Evolutionary conservation across 2,329 filamentous ascomycete genomes (phyloP).

Genomic region (Pseudocercospora vitis): DNA sequence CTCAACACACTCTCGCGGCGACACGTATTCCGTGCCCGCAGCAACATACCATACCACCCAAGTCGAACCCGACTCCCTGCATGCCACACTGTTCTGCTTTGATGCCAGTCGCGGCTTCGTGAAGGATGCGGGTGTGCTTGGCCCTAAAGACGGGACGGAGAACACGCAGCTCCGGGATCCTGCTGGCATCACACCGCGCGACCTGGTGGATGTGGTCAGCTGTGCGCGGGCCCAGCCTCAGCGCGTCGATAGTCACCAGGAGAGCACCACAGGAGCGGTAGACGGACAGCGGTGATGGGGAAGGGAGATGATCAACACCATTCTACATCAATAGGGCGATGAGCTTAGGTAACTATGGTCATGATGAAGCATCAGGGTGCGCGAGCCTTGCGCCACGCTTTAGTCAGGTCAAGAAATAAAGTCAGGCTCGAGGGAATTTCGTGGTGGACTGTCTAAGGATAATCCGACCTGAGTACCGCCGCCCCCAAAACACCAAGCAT

Average conservation of each 20-base stretch:
- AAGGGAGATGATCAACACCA: too few relatives aligned
- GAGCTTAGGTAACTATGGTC: too few relatives aligned
- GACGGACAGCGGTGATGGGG: too few relatives aligned
- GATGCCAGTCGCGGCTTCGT: constrained; percentile 39
- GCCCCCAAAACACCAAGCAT: too few relatives aligned
- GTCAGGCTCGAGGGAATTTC: too few relatives aligned
- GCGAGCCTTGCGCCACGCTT: too few relatives aligned
- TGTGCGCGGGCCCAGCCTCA: background rate
- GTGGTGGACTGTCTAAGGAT: too few relatives aligned
- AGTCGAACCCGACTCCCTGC: constrained; percentile 34
- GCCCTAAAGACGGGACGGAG: constrained; percentile 31
- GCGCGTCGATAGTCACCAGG: too few relatives aligned
- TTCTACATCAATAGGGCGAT: too few relatives aligned
- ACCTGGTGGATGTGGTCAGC: background rate
- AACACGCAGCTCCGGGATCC: constrained; percentile 4
- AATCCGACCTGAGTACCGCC: too few relatives aligned
- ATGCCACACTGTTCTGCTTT: constrained; percentile 43
- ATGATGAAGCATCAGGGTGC: too few relatives aligned
- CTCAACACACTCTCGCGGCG: constrained; percentile 2
- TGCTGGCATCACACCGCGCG: background rate
- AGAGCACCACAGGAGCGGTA: background rate
- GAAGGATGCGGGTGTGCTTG: constrained; percentile 37
- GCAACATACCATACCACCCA: constrained; percentile 35
- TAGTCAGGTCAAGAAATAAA: too few relatives aligned
- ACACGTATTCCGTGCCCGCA: constrained; percentile 36